phyloP scores from a whole-genome alignment of 441 rosid species.

The Eruca vesicaria region DNA sequence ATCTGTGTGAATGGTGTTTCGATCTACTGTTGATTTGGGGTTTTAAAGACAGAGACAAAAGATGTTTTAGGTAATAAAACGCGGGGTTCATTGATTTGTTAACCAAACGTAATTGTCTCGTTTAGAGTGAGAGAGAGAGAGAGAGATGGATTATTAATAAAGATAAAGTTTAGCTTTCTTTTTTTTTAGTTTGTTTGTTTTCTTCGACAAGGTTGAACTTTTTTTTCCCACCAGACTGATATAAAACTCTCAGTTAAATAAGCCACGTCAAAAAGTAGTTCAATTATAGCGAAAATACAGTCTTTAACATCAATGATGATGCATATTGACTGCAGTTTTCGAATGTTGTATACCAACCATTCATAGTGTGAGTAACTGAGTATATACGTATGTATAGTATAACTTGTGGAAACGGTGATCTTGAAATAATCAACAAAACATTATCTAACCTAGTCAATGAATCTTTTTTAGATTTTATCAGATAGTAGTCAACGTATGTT shows the following conservation, averaged over 20 bases:
- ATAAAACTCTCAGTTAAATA: not conserved
- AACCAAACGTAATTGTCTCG: not conserved
- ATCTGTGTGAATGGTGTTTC: constrained; percentile 19
- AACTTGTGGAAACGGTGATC: not conserved
- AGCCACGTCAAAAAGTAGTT: constrained; percentile 19
- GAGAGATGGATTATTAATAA: not conserved
- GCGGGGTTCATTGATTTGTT: constrained; percentile 41
- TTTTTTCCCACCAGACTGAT: constrained; percentile 28
- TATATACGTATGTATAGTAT: no score
- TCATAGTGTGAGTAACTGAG: not conserved
- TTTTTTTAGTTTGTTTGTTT: not conserved
- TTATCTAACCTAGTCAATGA: no score
- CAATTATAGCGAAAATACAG: not conserved
- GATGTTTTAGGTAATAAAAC: constrained; percentile 34
- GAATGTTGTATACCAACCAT: not conserved
- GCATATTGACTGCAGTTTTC: not conserved
- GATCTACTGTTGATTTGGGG: constrained; percentile 34
- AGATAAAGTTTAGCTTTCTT: not conserved
- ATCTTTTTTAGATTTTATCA: no score
- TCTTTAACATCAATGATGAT: not conserved
- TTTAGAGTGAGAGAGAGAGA: not conserved
- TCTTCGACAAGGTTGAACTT: constrained; percentile 21
- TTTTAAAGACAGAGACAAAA: constrained; percentile 23
- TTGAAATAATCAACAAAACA: not conserved
- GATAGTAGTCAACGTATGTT: no score